phyloP scores from a whole-genome alignment of 2,329 filamentous ascomycete genomes.

The Parastagonospora avenae region DNA sequence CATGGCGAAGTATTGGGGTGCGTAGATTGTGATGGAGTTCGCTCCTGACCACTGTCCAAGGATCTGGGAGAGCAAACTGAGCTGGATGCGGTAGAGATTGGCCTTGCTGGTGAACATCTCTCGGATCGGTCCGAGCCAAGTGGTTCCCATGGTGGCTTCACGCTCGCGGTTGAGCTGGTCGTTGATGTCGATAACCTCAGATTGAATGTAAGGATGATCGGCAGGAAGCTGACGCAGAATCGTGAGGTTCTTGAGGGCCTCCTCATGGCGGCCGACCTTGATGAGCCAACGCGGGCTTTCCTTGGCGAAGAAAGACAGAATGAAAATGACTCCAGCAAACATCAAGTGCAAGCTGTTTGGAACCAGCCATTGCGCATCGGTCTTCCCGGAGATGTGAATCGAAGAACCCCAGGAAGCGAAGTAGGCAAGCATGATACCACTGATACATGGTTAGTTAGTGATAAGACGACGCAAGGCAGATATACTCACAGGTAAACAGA shows the following conservation, averaged over 20 bases:
- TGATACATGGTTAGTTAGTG: conserved; percentile 2
- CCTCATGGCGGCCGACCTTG: conserved; percentile 65
- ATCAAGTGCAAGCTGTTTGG: conserved; percentile 79
- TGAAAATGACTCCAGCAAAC: conserved; percentile 73
- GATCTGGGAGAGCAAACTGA: conserved; percentile 71
- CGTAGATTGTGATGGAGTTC: conserved; percentile 77
- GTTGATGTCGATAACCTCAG: conserved; percentile 69
- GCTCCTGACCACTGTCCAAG: conserved; percentile 77
- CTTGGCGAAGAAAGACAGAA: conserved; percentile 69
- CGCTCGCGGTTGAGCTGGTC: conserved; percentile 70
- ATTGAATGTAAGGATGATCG: conserved; percentile 65
- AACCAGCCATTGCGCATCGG: conserved; percentile 60
- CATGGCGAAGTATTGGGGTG: conserved; percentile 69
- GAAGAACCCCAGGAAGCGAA: conserved; percentile 67
- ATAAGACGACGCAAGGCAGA: background rate
- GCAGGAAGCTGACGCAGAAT: conserved; percentile 63
- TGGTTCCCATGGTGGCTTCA: conserved; percentile 70
- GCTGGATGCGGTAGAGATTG: conserved; percentile 75
- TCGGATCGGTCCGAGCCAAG: conserved; percentile 68
- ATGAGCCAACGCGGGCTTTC: conserved; percentile 75
- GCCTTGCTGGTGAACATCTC: conserved; percentile 70
- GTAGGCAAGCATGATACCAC: conserved; percentile 77
- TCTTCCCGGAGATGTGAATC: conserved; percentile 55
- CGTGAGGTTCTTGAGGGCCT: conserved; percentile 62
- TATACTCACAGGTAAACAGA: conserved; percentile 66